phyloP scores from a whole-genome alignment of 164 flowering plant genomes.

The Magnolia sinica region DNA sequence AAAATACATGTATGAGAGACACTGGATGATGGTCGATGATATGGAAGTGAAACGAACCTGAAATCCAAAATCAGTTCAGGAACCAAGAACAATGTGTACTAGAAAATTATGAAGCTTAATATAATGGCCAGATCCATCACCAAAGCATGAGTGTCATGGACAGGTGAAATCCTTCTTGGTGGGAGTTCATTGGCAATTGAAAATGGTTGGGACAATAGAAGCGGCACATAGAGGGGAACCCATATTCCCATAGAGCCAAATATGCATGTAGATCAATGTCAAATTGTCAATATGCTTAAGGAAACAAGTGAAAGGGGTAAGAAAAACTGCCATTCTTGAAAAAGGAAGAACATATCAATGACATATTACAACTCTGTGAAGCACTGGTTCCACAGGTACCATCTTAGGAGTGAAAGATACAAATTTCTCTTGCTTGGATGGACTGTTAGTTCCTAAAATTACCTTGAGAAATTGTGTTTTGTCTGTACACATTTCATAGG shows the following conservation, averaged over 20 bases:
- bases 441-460: too few species aligned
- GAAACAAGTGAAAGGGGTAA: too few species aligned
- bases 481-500: too few species aligned
- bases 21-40: neutral
- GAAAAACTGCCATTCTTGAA: too few species aligned
- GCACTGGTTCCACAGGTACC: too few species aligned
- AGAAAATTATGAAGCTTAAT: neutral
- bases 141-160: neutral
- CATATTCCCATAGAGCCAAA: neutral
- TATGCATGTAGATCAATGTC: neutral
- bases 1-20: neutral
- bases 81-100: neutral
- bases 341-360: too few species aligned
- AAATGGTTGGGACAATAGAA: neutral
- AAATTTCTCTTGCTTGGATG: too few species aligned
- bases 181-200: neutral
- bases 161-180: neutral
- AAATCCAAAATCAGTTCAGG: neutral
- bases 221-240: neutral
- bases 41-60: neutral
- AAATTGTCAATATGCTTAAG: too few species aligned
- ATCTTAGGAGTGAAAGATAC: too few species aligned
- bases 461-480: too few species aligned
- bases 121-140: neutral
- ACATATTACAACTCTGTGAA: too few species aligned